Percentiles rank a stretch among this genome's conserved stretches.
Evolutionary conservation across 305 asterid genomes (phyloP).

Genomic region (Euphrasia arctica): DNA sequence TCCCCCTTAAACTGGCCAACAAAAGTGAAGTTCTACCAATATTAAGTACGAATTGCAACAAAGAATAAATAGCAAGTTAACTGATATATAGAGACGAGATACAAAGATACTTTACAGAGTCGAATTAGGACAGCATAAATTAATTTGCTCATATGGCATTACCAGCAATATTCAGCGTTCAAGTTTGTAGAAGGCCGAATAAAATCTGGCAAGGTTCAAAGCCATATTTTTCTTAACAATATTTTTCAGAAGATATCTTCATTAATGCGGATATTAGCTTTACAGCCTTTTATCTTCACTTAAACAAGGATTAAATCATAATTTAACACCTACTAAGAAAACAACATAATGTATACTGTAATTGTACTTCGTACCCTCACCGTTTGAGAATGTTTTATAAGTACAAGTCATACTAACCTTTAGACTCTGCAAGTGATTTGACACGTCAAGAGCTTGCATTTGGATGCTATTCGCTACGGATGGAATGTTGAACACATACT

Average conservation of each 20-base stretch:
- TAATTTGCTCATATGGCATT: neutral
- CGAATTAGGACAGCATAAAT: constrained; percentile 1
- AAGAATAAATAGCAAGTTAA: constrained; percentile 1
- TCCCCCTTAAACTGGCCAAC: constrained; percentile 74
- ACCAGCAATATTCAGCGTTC: neutral
- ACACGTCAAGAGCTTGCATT: constrained; percentile 54
- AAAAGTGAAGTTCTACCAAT: constrained; percentile 16
- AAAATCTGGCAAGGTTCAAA: neutral
- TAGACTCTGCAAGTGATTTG: constrained; percentile 66
- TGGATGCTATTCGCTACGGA: constrained; percentile 63
- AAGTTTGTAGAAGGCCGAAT: constrained; percentile 15
- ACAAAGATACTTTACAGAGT: neutral
- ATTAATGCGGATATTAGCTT: neutral
- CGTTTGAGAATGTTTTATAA: constrained; percentile 10
- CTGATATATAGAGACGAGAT: neutral
- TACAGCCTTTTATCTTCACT: constrained; percentile 1
- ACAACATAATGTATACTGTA: neutral
- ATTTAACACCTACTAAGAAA: constrained; percentile 3
- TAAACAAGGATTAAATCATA: constrained; percentile 9
- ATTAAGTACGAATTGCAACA: neutral
- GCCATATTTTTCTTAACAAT: neutral
- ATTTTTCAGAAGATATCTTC: neutral
- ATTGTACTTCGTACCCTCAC: constrained; percentile 3
- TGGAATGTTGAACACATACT: constrained; percentile 79
- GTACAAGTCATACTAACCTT: constrained; percentile 49